Conservation (phyloP, 352 stramenopile genomes). For the Aphanomyces astaci region DNA sequence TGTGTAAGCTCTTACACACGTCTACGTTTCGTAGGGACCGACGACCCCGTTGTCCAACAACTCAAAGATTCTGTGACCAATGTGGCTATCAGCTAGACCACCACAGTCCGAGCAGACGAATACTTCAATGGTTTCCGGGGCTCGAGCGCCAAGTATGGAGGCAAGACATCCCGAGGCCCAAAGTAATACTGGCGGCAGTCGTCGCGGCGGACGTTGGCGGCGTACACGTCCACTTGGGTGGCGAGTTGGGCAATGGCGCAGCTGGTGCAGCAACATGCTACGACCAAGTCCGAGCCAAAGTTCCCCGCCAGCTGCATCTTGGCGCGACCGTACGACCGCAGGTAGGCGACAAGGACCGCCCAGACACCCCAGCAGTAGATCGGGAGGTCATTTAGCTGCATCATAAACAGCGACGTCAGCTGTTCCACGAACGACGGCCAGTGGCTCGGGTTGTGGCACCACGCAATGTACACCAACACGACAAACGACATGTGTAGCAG, state of each 20-base stretch:
- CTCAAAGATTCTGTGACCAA: too few species aligned
- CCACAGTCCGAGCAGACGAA: not conserved
- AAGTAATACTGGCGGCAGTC: constrained; percentile 36
- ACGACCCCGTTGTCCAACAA: too few species aligned
- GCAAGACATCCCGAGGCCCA: constrained; percentile 38
- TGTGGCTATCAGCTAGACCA: too few species aligned
- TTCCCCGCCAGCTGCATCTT: constrained; percentile 49
- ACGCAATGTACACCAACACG: too few species aligned
- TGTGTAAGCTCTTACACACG: too few species aligned
- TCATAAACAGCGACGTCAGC: not conserved
- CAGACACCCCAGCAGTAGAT: not conserved
- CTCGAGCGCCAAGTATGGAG: constrained; percentile 23
- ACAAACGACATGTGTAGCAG: too few species aligned
- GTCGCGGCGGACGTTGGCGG: constrained; percentile 2
- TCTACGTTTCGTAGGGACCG: too few species aligned
- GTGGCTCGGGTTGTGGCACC: not conserved
- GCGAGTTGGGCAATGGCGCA: constrained; percentile 53
- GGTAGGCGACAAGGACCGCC: not conserved
- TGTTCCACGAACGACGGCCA: not conserved
- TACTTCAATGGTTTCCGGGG: not conserved
- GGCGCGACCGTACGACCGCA: constrained; percentile 26
- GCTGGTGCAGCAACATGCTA: constrained; percentile 36
- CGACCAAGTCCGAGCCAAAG: constrained; percentile 28
- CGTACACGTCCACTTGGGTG: constrained; percentile 52
- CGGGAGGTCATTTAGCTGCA: not conserved